Evolutionary conservation across 768 basidiomycete genomes (phyloP).

Genomic region (Xerocomus brunneocitrinus): DNA sequence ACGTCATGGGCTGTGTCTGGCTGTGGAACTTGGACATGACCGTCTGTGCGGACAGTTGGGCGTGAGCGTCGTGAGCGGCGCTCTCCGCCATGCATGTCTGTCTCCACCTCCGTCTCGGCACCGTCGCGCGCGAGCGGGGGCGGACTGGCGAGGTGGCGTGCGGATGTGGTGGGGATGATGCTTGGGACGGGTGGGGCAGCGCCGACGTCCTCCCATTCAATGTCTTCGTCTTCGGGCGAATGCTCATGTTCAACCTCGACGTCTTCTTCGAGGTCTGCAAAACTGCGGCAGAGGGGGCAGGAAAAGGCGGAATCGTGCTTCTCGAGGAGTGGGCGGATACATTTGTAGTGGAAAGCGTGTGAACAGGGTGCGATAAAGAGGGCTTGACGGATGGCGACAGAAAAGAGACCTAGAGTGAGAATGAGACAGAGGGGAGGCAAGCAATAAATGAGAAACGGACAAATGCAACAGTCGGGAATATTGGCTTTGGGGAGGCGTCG

Average conservation of each 20-base stretch:
- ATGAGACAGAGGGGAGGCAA: constrained; percentile 2
- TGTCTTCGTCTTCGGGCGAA: constrained; percentile 27
- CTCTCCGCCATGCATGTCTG: constrained; percentile 16
- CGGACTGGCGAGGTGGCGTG: constrained; percentile 19
- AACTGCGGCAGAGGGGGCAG: constrained; percentile 93
- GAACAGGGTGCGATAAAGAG: constrained; percentile 98
- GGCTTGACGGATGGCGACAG: constrained; percentile 90
- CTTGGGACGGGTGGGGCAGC: background rate
- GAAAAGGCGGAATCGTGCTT: constrained; percentile 91
- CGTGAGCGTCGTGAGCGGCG: constrained; percentile 17
- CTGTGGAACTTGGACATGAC: constrained; percentile 13
- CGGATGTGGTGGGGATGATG: background rate
- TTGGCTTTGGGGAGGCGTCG: constrained; percentile 33
- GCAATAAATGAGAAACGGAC: constrained; percentile 40
- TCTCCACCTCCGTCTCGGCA: constrained; percentile 33
- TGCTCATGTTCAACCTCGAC: constrained; percentile 65
- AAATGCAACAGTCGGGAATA: constrained; percentile 91
- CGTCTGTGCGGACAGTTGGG: constrained; percentile 26
- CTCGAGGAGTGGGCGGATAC: constrained; percentile 86
- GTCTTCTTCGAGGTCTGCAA: constrained; percentile 92
- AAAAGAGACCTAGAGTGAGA: constrained; percentile 54
- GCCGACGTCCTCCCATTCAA: constrained; percentile 20
- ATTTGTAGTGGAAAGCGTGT: constrained; percentile 96
- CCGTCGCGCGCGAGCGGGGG: constrained; percentile 26
- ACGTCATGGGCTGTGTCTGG: constrained; percentile 14